A percentile compares a stretch with the other conserved stretches of the same genome.
Conservation (phyloP, 257 asterid species). For the Datura wrightii region DNA sequence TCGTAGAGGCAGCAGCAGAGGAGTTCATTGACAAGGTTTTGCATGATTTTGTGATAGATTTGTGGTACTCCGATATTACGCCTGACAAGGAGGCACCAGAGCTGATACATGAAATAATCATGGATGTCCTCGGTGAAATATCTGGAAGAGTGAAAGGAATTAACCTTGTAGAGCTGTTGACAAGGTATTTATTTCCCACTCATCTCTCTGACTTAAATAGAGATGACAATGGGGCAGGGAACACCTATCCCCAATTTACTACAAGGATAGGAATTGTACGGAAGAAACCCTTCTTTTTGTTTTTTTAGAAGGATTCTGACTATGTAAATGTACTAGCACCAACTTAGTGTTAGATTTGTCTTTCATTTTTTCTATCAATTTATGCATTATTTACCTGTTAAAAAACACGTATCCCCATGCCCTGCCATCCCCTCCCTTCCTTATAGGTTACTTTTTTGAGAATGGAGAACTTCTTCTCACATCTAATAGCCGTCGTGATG, state of each 20-base stretch:
- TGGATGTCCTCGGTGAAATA: constrained; percentile 96
- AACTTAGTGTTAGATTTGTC: not conserved
- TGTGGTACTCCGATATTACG: constrained; percentile 93
- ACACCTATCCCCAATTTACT: constrained; percentile 21
- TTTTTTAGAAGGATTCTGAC: not conserved
- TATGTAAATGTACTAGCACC: not conserved
- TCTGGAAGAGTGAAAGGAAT: constrained; percentile 79
- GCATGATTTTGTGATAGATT: constrained; percentile 85
- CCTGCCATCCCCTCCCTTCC: not conserved
- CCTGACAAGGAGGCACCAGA: constrained; percentile 93
- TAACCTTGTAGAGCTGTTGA: constrained; percentile 90
- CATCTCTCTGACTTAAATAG: constrained; percentile 2
- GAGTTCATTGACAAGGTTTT: constrained; percentile 74
- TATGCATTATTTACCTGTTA: not conserved
- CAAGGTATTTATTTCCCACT: constrained; percentile 58
- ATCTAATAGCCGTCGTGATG: not conserved
- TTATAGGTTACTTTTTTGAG: not conserved
- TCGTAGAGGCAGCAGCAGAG: constrained; percentile 85
- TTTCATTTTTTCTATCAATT: not conserved
- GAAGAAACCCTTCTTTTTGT: not conserved
- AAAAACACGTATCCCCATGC: not conserved
- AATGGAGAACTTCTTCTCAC: not conserved
- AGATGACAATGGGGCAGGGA: constrained; percentile 27
- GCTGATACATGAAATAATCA: constrained; percentile 65
- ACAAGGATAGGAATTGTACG: not conserved